Base-by-base conservation (phyloP, 257 asterid genomes). In the Mitragyna speciosa region DNA sequence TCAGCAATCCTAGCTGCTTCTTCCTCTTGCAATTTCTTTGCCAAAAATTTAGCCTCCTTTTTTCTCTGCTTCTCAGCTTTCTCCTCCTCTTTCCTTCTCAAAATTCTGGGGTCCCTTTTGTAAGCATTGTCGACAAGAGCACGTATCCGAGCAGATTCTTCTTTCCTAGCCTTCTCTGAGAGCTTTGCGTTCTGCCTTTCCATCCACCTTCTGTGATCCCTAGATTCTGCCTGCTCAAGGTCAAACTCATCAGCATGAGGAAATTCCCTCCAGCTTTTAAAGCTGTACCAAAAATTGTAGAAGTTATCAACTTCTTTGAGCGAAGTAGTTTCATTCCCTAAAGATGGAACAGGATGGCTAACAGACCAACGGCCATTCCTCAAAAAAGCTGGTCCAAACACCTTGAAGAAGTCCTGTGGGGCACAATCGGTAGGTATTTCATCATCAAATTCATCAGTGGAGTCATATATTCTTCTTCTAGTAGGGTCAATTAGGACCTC, bases 311-410 rank as follows among this genome's bases (percentile, higher is more conserved):
- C 99, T 84, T 92, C 96, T 79, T 86, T 72, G 36, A 89, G 28
- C 0, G 91, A 65, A 30, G 96, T 88, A 26, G 80, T 87, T 26
- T 96, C 98, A 87, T 93, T 94, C 75, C 99, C 98, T 79, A 96
- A 79, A 65, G 86, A 70, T 1, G 97, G 98, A 73, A 93, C 66
- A 51, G 94, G 93, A 78, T 87, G 94, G 81, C 56, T 80, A 20
- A 94, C 92, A 19, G 99, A 96, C 99, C 99, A 96, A 7, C 98
- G 97, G 0, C 99, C 99, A 83, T 96, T 96, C 89, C 99, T 92
- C 90, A 93, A 74, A 78, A 96, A 96, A 16, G 97, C 98, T 65
- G 99, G 99, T 78, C 98, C 98, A 75, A 86, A 96, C 76, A 96
- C 97, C 90, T 91, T 96, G 83, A 87, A 96, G 84, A 96, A 93